These are phyloP conservation scores for Beauveria varroae DNA, from an alignment of 2,329 filamentous ascomycete genomes.

Conservation along the genomic window DNA sequence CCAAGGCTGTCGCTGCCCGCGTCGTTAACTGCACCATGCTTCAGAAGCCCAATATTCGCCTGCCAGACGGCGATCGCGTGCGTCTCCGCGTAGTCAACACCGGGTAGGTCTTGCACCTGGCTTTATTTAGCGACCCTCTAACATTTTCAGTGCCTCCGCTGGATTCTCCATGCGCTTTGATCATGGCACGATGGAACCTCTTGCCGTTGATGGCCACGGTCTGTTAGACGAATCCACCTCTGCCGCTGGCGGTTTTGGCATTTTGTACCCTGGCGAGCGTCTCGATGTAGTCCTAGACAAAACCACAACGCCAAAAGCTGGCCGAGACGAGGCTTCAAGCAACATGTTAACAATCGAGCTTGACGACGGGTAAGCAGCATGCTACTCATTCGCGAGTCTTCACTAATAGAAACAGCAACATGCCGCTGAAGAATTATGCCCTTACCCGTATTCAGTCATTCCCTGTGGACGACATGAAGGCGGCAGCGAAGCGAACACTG, in stretches of 20 bases:
- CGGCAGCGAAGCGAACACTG: background rate
- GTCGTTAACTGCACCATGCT: constrained; percentile 11
- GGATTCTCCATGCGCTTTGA: constrained; percentile 12
- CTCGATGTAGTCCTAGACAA: constrained; percentile 13
- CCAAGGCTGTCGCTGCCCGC: constrained; percentile 15
- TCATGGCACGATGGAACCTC: constrained; percentile 12
- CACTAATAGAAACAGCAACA: constrained; percentile 13
- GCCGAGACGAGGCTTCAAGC: background rate
- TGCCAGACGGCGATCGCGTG: constrained; percentile 11
- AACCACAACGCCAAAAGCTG: background rate
- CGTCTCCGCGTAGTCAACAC: constrained; percentile 16
- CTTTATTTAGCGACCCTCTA: background rate
- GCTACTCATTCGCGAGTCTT: too few relatives aligned
- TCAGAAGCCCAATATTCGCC: constrained; percentile 6
- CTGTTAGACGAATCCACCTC: constrained; percentile 4
- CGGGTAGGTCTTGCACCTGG: constrained; percentile 10
- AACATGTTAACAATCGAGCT: constrained; percentile 9
- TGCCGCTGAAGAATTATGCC: constrained; percentile 17
- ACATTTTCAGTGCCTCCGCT: constrained; percentile 9
- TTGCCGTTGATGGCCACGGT: constrained; percentile 16
- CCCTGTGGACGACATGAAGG: constrained; percentile 1
- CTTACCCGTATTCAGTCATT: constrained; percentile 16
- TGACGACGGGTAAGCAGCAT: background rate
- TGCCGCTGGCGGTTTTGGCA: constrained; percentile 12
- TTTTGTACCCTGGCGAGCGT: constrained; percentile 17